These are phyloP conservation scores for Hammondia hammondi DNA, from an alignment of 169 alveolate species.

Conservation along the genomic window DNA sequence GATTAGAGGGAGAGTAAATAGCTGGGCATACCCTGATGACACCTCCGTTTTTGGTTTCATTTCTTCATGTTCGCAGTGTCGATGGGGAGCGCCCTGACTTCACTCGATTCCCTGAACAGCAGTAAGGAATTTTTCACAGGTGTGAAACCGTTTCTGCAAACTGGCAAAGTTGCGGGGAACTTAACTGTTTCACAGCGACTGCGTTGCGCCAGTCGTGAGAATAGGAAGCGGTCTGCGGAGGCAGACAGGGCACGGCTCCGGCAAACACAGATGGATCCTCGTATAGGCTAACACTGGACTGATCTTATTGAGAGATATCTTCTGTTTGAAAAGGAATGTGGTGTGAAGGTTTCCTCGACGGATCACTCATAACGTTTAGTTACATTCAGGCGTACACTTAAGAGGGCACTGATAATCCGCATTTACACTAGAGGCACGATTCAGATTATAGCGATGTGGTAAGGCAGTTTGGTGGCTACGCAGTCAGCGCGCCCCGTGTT, in stretches of 20 bases:
- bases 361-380: neutral
- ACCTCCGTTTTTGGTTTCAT: neutral
- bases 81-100: slow-evolving; percentile 38
- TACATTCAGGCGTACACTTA: no score
- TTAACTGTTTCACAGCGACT: no score
- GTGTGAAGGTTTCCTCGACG: neutral
- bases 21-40: neutral
- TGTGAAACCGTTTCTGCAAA: neutral
- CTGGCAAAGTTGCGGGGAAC: neutral
- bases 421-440: no score
- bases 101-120: slow-evolving; percentile 9
- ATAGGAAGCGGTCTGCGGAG: no score
- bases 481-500: no score
- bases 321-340: no score
- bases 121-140: neutral
- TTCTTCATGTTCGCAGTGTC: neutral
- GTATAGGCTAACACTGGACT: neutral
- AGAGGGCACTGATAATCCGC: no score
- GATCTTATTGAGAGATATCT: neutral
- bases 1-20: neutral
- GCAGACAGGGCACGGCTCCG: no score
- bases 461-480: no score
- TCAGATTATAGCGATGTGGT: no score
- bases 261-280: no score
- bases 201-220: no score